Evolutionary conservation across 176 grass and related monocot species (phyloP), one percentile per base, ranked within the genome.

Genomic region (Oryza glaberrima): DNA sequence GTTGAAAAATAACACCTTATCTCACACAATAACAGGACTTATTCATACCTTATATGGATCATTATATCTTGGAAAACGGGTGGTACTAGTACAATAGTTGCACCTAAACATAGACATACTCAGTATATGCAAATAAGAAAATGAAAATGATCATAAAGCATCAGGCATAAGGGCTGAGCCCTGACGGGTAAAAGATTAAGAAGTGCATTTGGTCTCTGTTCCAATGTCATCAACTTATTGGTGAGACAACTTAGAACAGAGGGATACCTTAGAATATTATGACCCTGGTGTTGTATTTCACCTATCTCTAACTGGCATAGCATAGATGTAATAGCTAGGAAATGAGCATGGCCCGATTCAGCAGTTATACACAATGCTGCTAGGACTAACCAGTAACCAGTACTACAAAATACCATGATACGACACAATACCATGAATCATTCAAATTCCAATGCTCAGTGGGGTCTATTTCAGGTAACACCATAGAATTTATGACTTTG

Each of bases 1-100:
- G 47, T 73, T 69, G 38, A 19, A 75, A 88, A 80, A 80, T 56
- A 45, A 46, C 34, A 80, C 65, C 54, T 58, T 70, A 67, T 19
- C 11, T 65, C 23, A 81, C 34, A 83, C 78, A 64, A 77, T 48
- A 47, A 38, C 67, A 70, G 82, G 65, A 75, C 15, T 73, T 75
- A 51, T n/a, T 49, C 84, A 83, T 94, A 95, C 96, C 96, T 98
- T 98, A 19, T 71, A 30, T 32, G 96, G 89, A 90, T 98, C 90
- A 17, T 91, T 95, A 84, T 95, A 98, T 72, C 96, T 90, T 86
- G 96, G 93, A 75, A 95, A 98, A 83, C 91, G 93, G 83, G 93
- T 95, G 45, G 92, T 89, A 75, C 70, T 83, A 70, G 81, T 92
- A 87, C 96, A 98, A 89, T 79, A 26, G 5, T 83, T 92, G 78